phyloP scores from a whole-genome alignment of 441 rosid genomes.

The Pelargonium myrrhifolium region DNA sequence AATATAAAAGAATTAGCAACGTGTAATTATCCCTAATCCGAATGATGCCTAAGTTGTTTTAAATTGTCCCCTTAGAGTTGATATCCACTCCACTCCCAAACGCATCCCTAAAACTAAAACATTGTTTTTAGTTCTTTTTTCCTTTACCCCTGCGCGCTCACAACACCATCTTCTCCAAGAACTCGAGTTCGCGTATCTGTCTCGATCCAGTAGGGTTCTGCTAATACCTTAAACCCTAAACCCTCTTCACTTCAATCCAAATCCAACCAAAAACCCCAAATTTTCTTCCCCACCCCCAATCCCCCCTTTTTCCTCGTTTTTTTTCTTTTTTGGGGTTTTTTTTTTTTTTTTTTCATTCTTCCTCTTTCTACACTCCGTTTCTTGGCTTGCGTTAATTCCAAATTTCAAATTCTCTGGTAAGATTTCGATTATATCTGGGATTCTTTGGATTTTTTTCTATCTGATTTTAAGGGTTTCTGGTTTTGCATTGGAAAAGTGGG shows the following conservation, averaged over 20 bases:
- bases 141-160: not conserved
- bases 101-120: not conserved
- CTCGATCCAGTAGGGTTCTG: conserved; percentile 2
- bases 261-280: not conserved
- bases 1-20: too few relatives aligned
- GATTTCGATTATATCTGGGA: not conserved
- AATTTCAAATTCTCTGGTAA: not conserved
- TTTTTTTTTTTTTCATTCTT: too few relatives aligned
- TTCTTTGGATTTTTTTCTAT: not conserved
- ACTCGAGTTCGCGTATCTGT: not conserved
- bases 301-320: too few relatives aligned
- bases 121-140: not conserved
- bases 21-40: too few relatives aligned
- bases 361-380: not conserved
- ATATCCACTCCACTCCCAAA: not conserved
- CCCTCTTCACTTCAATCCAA: conserved; percentile 2
- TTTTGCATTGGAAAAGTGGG: conserved; percentile 1
- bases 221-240: not conserved
- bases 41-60: too few relatives aligned
- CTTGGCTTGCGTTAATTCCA: not conserved
- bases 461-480: not conserved
- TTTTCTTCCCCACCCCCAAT: too few relatives aligned
- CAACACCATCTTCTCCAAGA: not conserved
- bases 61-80: not conserved
- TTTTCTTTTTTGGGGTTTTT: too few relatives aligned